Percentiles rank a stretch among this genome's conserved stretches.
phyloP scores from a whole-genome alignment of 495 filamentous ascomycete species.

The Filosporella fistucella region DNA sequence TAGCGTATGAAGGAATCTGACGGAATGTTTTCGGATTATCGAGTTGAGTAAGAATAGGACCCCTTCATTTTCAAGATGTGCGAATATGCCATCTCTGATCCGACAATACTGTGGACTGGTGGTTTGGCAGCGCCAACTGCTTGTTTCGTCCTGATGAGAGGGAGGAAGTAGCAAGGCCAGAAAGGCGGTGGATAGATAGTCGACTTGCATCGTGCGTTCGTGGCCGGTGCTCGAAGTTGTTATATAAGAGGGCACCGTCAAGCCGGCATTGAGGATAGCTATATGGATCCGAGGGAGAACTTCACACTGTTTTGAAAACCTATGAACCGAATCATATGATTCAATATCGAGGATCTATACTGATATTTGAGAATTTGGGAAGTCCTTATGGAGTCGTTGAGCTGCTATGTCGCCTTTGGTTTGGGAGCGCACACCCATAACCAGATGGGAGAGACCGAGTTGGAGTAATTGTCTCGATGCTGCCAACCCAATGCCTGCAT shows the following conservation, averaged over 20 bases:
- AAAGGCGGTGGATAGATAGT: slow-evolving; percentile 41
- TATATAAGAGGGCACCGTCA: slow-evolving; percentile 27
- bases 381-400: slow-evolving; percentile 25
- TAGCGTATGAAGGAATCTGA: slow-evolving; percentile 23
- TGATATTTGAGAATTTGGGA: slow-evolving; percentile 33
- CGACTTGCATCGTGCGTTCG: slow-evolving; percentile 37
- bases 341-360: slow-evolving; percentile 49
- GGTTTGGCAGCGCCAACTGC: slow-evolving; percentile 22
- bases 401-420: slow-evolving; percentile 40
- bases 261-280: slow-evolving; percentile 47
- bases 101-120: slow-evolving; percentile 27
- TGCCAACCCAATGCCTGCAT: slow-evolving; percentile 45
- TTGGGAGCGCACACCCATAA: slow-evolving; percentile 47
- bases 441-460: slow-evolving; percentile 47
- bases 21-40: slow-evolving; percentile 21
- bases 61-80: neutral
- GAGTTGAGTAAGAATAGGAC: neutral
- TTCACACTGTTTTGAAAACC: slow-evolving; percentile 33
- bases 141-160: slow-evolving; percentile 31
- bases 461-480: slow-evolving; percentile 39
- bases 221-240: slow-evolving; percentile 34
- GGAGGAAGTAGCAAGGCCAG: slow-evolving; percentile 42
- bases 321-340: slow-evolving; percentile 37
- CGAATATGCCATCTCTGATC: slow-evolving; percentile 29
- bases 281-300: slow-evolving; percentile 34